phyloP scores from a whole-genome alignment of 2,329 filamentous ascomycete genomes.

The Botrytis byssoidea region DNA sequence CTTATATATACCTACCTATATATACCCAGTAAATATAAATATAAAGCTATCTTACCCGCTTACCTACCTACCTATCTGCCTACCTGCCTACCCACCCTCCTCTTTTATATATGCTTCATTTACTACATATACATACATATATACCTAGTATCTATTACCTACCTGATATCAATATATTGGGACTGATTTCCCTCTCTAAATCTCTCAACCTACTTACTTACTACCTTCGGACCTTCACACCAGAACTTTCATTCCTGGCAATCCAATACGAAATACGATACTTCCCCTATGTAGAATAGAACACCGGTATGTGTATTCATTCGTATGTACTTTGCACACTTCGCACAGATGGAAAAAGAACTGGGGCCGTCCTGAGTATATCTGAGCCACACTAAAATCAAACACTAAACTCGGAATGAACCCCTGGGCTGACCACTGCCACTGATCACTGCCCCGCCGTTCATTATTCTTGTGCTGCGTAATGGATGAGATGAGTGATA shows the following conservation, averaged over 20 bases:
- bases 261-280: neutral
- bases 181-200: neutral
- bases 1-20: too few species aligned
- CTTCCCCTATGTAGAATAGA: too few species aligned
- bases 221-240: neutral
- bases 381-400: neutral
- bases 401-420: neutral
- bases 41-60: neutral
- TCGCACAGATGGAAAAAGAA: neutral
- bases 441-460: constrained; percentile 4
- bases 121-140: too few species aligned
- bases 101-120: too few species aligned
- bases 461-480: constrained; percentile 1
- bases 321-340: too few species aligned
- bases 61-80: neutral
- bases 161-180: neutral
- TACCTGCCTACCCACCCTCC: too few species aligned
- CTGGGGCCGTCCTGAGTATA: neutral
- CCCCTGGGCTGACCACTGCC: neutral
- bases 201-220: neutral
- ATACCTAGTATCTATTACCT: neutral
- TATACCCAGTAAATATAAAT: neutral
- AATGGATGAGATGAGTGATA: neutral
- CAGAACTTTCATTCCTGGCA: neutral
- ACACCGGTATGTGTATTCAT: too few species aligned